A percentile compares a stretch with the other conserved stretches of the same genome.
Conservation (phyloP, 179 eudicot genomes). For the Kewa caespitosa region DNA sequence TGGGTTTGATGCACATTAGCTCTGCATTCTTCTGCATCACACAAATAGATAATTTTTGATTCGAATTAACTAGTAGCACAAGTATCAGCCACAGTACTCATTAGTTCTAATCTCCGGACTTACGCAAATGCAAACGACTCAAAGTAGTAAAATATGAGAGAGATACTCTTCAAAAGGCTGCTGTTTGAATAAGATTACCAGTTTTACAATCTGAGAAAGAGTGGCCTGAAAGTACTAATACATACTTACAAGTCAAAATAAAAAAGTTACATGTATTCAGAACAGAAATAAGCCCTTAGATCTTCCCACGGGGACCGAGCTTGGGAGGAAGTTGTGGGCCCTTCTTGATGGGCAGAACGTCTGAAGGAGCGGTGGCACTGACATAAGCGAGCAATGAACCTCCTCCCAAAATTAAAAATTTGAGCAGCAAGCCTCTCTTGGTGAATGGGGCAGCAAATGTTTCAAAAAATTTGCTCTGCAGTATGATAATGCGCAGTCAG, state of each 20-base stretch:
- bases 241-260: slow-evolving; percentile 45
- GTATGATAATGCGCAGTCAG: not conserved
- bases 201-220: slow-evolving; percentile 20
- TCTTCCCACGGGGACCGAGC: slow-evolving; percentile 92
- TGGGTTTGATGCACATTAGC: slow-evolving; percentile 31
- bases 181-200: slow-evolving; percentile 14
- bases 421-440: slow-evolving; percentile 95
- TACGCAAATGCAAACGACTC: not conserved
- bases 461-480: slow-evolving; percentile 99
- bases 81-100: too few relatives aligned
- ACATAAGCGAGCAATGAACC: slow-evolving; percentile 76
- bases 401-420: slow-evolving; percentile 89
- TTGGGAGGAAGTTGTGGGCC: slow-evolving; percentile 98
- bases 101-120: too few relatives aligned
- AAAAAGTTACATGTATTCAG: slow-evolving; percentile 23
- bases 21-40: slow-evolving; percentile 12
- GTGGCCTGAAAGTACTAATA: slow-evolving; percentile 20
- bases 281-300: slow-evolving; percentile 43
- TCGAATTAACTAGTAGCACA: too few relatives aligned
- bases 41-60: too few relatives aligned
- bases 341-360: slow-evolving; percentile 79
- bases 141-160: not conserved
- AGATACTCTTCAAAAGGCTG: slow-evolving; percentile 22
- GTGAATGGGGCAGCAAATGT: slow-evolving; percentile 99
- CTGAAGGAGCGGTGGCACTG: slow-evolving; percentile 80